Evolutionary conservation across 2,329 filamentous ascomycete species (phyloP).

Genomic region (Exophiala sp.): DNA sequence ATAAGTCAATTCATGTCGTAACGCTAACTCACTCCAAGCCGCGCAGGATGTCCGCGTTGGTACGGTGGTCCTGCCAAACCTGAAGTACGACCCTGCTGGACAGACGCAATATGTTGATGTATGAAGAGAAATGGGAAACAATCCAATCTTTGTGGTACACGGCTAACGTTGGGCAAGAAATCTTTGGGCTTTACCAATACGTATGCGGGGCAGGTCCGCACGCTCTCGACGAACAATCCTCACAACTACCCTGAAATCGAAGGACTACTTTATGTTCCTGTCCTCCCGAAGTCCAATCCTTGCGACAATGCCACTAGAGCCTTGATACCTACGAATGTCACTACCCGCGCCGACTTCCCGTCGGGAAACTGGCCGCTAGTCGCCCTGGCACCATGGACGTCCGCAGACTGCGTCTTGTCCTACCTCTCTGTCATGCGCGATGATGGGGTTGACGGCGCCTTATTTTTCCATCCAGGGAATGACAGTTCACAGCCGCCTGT

Average conservation of each 20-base stretch:
- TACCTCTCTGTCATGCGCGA: conserved; percentile 61
- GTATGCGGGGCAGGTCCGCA: conserved; percentile 58
- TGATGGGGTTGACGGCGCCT: conserved; percentile 55
- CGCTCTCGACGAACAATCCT: conserved; percentile 64
- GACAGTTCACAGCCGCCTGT: conserved; percentile 58
- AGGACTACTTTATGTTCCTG: conserved; percentile 81
- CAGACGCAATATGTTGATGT: conserved; percentile 36
- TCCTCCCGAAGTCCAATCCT: conserved; percentile 50
- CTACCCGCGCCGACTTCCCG: conserved; percentile 61
- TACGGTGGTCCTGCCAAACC: conserved; percentile 26
- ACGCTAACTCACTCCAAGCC: conserved; percentile 14
- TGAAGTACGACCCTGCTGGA: conserved; percentile 20
- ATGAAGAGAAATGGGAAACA: conserved; percentile 22
- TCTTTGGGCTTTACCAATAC: conserved; percentile 32
- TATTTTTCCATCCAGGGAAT: conserved; percentile 50
- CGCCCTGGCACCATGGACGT: conserved; percentile 82
- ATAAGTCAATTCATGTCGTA: not conserved
- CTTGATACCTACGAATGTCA: conserved; percentile 71
- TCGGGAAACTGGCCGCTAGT: conserved; percentile 64
- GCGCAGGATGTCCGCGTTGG: conserved; percentile 24
- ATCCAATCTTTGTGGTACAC: not conserved
- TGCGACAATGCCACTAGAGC: conserved; percentile 59
- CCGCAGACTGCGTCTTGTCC: conserved; percentile 61
- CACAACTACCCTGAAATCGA: conserved; percentile 58
- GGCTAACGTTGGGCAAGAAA: conserved; percentile 14